Percentiles rank a stretch among this genome's conserved stretches.
These are phyloP conservation scores for Hemisphaericaspora subhashii DNA, from an alignment of 1,139 yeast species.

Conservation along the genomic window DNA sequence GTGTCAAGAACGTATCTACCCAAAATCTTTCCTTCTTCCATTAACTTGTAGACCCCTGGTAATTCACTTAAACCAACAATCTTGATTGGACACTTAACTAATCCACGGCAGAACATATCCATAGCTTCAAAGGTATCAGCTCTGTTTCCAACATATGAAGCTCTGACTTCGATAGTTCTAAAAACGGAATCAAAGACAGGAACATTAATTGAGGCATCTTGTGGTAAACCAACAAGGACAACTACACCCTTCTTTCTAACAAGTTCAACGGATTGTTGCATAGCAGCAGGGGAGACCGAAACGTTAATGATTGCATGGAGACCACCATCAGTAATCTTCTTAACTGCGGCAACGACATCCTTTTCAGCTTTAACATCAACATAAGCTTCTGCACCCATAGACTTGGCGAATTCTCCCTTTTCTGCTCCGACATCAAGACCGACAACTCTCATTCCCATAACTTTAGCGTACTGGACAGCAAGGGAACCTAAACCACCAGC, in stretches of 20 bases:
- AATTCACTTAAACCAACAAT: constrained; percentile 64
- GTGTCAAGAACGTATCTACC: constrained; percentile 73
- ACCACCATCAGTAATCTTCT: constrained; percentile 33
- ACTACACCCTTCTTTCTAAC: constrained; percentile 76
- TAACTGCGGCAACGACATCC: constrained; percentile 31
- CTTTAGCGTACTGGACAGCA: constrained; percentile 79
- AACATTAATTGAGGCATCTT: constrained; percentile 61
- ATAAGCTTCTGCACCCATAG: constrained; percentile 69
- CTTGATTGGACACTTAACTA: constrained; percentile 66
- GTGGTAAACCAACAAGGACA: constrained; percentile 80
- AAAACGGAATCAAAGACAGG: constrained; percentile 67
- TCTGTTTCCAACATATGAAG: constrained; percentile 81
- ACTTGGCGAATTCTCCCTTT: constrained; percentile 54
- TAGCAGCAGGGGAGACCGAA: constrained; percentile 75
- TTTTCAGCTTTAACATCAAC: constrained; percentile 57
- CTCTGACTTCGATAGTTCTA: constrained; percentile 63
- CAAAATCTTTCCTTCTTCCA: constrained; percentile 70
- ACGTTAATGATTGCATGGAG: constrained; percentile 82
- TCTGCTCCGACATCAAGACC: constrained; percentile 77
- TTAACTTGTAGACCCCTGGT: constrained; percentile 57
- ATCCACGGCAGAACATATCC: constrained; percentile 69
- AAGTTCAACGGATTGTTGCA: constrained; percentile 65
- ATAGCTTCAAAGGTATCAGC: constrained; percentile 78
- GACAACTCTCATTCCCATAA: constrained; percentile 76
- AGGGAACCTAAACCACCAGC: constrained; percentile 84